Conservation (phyloP, 352 stramenopile species). For the Phytopythium litorale region DNA sequence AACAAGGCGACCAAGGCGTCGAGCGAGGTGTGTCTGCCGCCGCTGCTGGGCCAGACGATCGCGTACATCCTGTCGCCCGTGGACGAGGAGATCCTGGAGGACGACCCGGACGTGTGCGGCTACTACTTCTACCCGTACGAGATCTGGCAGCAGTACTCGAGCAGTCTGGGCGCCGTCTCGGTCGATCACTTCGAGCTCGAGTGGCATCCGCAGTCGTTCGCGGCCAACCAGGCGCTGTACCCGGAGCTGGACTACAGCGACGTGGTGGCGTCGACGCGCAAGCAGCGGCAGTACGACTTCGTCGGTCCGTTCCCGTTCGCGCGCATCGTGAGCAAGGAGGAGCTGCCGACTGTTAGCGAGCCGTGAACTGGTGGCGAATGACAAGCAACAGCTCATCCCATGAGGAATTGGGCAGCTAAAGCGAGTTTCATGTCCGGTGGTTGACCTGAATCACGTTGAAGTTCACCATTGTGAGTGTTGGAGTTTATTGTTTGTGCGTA, state of each 20-base stretch:
- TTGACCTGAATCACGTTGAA: not conserved
- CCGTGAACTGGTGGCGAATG: too few species aligned
- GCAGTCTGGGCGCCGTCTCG: conserved; percentile 60
- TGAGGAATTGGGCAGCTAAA: too few species aligned
- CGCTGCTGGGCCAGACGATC: conserved; percentile 53
- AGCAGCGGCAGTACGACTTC: conserved; percentile 64
- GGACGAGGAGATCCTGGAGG: conserved; percentile 41
- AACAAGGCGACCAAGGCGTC: conserved; percentile 34
- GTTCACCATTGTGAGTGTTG: not conserved
- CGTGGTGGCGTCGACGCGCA: conserved; percentile 52
- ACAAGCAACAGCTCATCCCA: too few species aligned
- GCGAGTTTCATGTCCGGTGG: too few species aligned
- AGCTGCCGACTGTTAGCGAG: conserved; percentile 12
- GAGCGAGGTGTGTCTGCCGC: conserved; percentile 55
- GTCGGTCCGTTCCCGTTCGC: conserved; percentile 68
- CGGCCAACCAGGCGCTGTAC: conserved; percentile 43
- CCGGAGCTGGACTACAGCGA: conserved; percentile 58
- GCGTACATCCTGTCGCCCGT: conserved; percentile 54
- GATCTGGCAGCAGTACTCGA: conserved; percentile 48
- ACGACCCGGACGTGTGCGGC: conserved; percentile 64
- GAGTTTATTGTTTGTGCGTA: not conserved
- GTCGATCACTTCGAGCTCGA: conserved; percentile 69
- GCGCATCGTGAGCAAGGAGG: conserved; percentile 41
- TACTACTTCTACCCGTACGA: conserved; percentile 81
- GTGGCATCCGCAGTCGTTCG: conserved; percentile 65